Base-by-base conservation (phyloP, 1,284 basidiomycete species). In the Rhodotorula sp. region DNA sequence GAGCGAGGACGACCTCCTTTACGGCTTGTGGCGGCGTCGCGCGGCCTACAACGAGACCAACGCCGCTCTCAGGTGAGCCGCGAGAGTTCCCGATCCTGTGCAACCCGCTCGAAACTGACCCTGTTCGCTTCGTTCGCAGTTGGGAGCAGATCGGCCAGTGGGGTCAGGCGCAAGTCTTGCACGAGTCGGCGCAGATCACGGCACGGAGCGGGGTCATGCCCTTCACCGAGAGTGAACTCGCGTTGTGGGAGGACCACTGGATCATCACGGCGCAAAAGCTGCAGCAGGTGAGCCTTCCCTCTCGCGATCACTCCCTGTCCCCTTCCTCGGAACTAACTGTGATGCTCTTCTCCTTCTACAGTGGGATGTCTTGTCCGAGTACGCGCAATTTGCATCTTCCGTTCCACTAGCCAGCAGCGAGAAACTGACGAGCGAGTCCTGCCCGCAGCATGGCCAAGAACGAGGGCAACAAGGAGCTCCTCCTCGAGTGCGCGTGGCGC, bases 201-300 rank as follows among this genome's bases (percentile, higher is more conserved):
- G 91, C 93, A 8, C 87, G 94, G 59, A 85, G 88, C 18, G 92
- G 93, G 14, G 71, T 73, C 19, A 88, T 98, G 60, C 89, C 94
- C 2, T 99, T 97, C 83, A 91, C 91, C 49, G 97, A 99, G 81
- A 87, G 90, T 10, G 97, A 99, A 81, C 99, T 97, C 81, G 93
- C 92, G 78, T 84, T 99, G 26, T 99, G 97, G 97, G 97, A 99
- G 81, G 97, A 99, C 80, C 97, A 99, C 81, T 99, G 97, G 97
- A 92, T 99, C 72, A 84, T 97, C 23, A 88, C 95, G 6, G 91
- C 94, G 0, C 92, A 97, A 82, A 99, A 99, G 82, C 84, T 99
- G 38, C 97, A 99, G 80, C 91, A 79, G 71, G 78, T 79, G 56
- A 58, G 78, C 61, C 57, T 21, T 23, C 14, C 26, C 6, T 26